phyloP scores from a whole-genome alignment of 2,329 filamentous ascomycete genomes.

The Cytospora leucostoma region DNA sequence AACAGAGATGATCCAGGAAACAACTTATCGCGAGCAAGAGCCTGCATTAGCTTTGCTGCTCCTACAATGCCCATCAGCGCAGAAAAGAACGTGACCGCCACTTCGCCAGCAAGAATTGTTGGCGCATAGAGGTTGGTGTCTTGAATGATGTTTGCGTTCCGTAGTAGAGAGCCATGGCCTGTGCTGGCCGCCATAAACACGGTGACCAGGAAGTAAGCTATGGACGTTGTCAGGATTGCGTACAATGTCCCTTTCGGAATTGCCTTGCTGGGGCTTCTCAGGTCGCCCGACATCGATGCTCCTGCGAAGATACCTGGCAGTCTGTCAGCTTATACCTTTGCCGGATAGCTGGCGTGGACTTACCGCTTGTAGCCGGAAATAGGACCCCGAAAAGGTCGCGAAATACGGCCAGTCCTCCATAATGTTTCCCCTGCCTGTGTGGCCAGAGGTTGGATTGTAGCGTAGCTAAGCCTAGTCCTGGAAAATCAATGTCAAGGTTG shows the following conservation, averaged over 20 bases:
- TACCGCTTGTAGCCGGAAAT: constrained; percentile 66
- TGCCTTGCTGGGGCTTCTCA: constrained; percentile 78
- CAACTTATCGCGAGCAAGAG: constrained; percentile 75
- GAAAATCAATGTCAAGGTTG: constrained; percentile 69
- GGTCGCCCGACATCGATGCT: constrained; percentile 86
- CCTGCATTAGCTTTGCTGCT: constrained; percentile 81
- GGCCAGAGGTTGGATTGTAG: constrained; percentile 75
- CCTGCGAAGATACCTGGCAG: constrained; percentile 63
- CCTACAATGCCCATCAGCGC: constrained; percentile 86
- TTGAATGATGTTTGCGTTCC: constrained; percentile 77
- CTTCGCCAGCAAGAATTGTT: constrained; percentile 77
- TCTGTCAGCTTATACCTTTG: constrained; percentile 52
- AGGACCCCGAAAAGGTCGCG: constrained; percentile 84
- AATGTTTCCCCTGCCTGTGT: constrained; percentile 62
- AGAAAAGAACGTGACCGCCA: constrained; percentile 81
- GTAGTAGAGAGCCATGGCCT: constrained; percentile 71
- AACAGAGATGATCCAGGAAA: constrained; percentile 76
- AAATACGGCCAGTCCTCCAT: constrained; percentile 67
- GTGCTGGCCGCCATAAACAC: constrained; percentile 76
- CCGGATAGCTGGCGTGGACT: background rate
- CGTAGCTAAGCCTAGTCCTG: constrained; percentile 71
- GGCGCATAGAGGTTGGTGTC: constrained; percentile 75
- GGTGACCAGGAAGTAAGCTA: constrained; percentile 75
- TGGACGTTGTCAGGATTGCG: constrained; percentile 74
- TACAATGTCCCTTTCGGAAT: constrained; percentile 84